Evolutionary conservation across 2,329 filamentous ascomycete genomes (phyloP).

Genomic region (Diaporthe caulivora): DNA sequence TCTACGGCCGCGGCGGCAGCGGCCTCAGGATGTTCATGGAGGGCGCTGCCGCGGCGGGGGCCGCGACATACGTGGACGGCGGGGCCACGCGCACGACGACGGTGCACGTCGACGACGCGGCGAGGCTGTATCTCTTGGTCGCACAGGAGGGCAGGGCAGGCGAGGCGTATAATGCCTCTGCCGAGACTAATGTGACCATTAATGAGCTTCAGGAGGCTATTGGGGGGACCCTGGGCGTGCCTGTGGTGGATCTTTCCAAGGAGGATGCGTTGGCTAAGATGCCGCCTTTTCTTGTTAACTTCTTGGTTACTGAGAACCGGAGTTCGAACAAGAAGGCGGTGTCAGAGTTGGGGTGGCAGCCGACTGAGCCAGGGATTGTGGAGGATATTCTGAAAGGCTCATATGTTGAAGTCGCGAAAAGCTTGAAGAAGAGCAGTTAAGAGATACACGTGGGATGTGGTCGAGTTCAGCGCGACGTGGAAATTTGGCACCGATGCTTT

Average conservation of each 20-base stretch:
- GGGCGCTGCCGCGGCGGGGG: constrained; percentile 41
- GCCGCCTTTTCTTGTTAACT: constrained; percentile 49
- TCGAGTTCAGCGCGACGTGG: not conserved
- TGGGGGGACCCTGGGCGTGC: constrained; percentile 42
- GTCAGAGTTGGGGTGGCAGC: constrained; percentile 54
- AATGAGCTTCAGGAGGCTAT: constrained; percentile 41
- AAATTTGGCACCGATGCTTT: not conserved
- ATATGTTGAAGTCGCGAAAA: constrained; percentile 37
- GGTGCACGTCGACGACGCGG: constrained; percentile 40
- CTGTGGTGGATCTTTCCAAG: constrained; percentile 41
- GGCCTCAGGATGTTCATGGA: constrained; percentile 51
- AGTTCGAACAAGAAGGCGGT: constrained; percentile 52
- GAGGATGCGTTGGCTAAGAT: constrained; percentile 46
- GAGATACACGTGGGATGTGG: no score
- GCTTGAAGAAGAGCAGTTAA: not conserved
- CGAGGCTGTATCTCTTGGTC: constrained; percentile 34
- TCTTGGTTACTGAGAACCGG: constrained; percentile 51
- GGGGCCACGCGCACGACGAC: constrained; percentile 33
- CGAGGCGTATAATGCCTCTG: constrained; percentile 35
- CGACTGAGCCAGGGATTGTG: constrained; percentile 49
- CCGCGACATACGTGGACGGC: constrained; percentile 21
- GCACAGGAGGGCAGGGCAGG: constrained; percentile 26
- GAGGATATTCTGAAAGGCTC: constrained; percentile 50
- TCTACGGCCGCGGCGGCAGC: constrained; percentile 57
- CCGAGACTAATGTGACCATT: constrained; percentile 30